phyloP scores from a whole-genome alignment of 2,329 filamentous ascomycete genomes.

The Grosmannia clavigera region DNA sequence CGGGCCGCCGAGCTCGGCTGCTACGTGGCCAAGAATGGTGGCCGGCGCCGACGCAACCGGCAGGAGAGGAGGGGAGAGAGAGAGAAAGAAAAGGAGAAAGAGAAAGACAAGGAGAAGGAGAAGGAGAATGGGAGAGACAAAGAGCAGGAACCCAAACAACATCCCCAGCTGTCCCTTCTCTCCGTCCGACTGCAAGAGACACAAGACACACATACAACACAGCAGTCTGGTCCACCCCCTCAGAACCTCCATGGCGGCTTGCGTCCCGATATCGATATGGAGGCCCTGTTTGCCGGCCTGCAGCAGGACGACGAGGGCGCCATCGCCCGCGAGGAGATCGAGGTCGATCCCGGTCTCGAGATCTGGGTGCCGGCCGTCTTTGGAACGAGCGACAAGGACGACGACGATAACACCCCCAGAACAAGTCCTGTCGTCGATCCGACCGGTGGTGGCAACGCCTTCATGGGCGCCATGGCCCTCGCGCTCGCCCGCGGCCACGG shows the following conservation, averaged over 20 bases:
- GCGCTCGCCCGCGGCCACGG: conserved; percentile 45
- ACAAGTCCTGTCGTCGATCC: conserved; percentile 59
- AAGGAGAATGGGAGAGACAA: neutral
- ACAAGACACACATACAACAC: too few relatives aligned
- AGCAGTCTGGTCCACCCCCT: neutral
- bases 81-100: neutral
- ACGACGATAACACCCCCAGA: neutral
- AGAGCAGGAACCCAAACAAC: neutral
- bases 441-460: conserved; percentile 88
- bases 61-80: conserved; percentile 1
- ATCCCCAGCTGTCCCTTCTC: neutral
- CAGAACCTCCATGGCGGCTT: conserved; percentile 38
- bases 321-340: conserved; percentile 44
- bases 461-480: conserved; percentile 52
- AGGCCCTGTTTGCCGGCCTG: conserved; percentile 46
- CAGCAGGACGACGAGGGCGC: conserved; percentile 39
- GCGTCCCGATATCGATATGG: conserved; percentile 49
- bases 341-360: conserved; percentile 51
- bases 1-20: conserved; percentile 62
- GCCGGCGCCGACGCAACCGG: conserved; percentile 20
- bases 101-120: neutral
- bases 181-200: too few relatives aligned
- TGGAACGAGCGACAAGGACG: neutral
- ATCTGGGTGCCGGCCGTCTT: conserved; percentile 70
- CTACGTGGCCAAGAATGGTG: conserved; percentile 47